phyloP scores from a whole-genome alignment of 495 filamentous ascomycete species.

The Penicillium psychrofluorescens region DNA sequence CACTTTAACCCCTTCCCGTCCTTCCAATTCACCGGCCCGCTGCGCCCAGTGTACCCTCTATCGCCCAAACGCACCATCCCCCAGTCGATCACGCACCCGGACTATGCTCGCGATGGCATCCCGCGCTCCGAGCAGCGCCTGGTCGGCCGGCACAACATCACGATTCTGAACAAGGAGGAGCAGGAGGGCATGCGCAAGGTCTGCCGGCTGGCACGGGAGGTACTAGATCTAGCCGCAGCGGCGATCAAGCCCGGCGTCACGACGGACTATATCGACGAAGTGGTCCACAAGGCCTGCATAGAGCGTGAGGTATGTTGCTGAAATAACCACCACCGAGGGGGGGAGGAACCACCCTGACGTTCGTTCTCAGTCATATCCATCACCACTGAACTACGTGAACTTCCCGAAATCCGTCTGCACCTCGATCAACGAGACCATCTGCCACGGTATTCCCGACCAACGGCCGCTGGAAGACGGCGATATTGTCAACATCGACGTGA shows the following conservation, averaged over 20 bases:
- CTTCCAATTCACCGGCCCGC: conserved; percentile 69
- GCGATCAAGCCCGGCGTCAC: conserved; percentile 82
- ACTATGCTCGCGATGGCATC: conserved; percentile 77
- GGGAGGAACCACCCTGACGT: neutral
- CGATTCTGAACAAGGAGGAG: conserved; percentile 68
- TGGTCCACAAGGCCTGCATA: conserved; percentile 92
- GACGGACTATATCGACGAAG: conserved; percentile 91
- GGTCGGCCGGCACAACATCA: conserved; percentile 66
- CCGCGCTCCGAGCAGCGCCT: conserved; percentile 74
- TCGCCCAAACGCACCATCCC: conserved; percentile 68
- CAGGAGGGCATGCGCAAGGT: conserved; percentile 91
- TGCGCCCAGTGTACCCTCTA: conserved; percentile 86
- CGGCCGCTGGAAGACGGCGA: conserved; percentile 74
- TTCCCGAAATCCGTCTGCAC: conserved; percentile 99
- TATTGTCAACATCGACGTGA: conserved; percentile 85
- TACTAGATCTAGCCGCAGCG: conserved; percentile 82
- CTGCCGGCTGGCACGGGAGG: conserved; percentile 80
- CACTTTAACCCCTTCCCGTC: conserved; percentile 85
- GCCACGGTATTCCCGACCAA: conserved; percentile 84
- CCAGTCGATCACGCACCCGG: conserved; percentile 72
- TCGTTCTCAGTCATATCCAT: conserved; percentile 80
- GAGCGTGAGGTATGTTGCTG: conserved; percentile 66
- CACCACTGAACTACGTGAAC: conserved; percentile 88
- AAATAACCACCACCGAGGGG: too few species aligned
- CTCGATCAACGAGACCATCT: conserved; percentile 92